Conservation (phyloP, 2,329 filamentous ascomycete species). For the Monosporascus ibericus region DNA sequence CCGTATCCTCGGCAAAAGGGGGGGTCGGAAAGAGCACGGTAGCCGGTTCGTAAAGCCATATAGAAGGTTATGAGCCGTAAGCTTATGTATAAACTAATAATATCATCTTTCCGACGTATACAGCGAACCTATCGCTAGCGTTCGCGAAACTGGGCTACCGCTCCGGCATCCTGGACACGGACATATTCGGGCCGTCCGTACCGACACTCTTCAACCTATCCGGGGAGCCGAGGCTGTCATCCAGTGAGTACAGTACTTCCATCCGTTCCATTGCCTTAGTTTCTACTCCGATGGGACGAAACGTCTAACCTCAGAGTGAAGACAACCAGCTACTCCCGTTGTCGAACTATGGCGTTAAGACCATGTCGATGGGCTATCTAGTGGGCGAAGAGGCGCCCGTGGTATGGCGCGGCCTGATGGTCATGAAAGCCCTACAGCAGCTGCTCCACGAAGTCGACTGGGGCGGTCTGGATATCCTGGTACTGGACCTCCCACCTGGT, state of each 20-base stretch:
- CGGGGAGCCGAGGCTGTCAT: conserved; percentile 69
- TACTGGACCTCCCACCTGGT: conserved; percentile 87
- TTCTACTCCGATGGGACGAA: no score
- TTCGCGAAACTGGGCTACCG: conserved; percentile 77
- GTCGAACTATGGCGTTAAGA: conserved; percentile 91
- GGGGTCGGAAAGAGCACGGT: conserved; percentile 98
- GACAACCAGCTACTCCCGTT: conserved; percentile 79
- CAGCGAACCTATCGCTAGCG: conserved; percentile 76
- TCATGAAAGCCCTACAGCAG: conserved; percentile 95
- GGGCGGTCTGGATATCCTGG: conserved; percentile 80
- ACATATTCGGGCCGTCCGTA: conserved; percentile 94
- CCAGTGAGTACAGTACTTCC: conserved; percentile 44
- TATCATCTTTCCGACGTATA: neutral
- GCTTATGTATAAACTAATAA: no score
- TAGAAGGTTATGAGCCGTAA: no score
- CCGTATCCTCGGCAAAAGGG: conserved; percentile 95
- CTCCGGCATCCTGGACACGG: conserved; percentile 85
- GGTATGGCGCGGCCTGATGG: conserved; percentile 94
- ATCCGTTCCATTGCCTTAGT: neutral
- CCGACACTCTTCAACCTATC: conserved; percentile 81
- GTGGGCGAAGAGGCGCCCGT: conserved; percentile 75
- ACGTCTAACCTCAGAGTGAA: conserved; percentile 22
- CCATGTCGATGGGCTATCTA: conserved; percentile 98
- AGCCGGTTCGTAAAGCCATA: conserved; percentile 49
- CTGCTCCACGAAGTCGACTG: conserved; percentile 93